Evolutionary conservation across 179 eudicot genomes (phyloP).

Genomic region (Pouteria campechiana): DNA sequence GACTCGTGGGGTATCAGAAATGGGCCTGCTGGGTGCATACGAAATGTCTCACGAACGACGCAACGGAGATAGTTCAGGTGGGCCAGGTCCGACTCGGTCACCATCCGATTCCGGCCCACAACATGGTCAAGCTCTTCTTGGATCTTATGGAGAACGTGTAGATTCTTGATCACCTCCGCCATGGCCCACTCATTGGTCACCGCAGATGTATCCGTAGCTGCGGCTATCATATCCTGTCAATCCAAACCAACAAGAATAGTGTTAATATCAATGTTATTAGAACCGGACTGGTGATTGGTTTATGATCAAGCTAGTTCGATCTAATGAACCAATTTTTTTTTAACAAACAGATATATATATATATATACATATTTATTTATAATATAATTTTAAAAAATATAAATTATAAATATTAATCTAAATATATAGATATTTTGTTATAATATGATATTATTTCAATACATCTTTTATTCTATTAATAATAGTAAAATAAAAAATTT

Average conservation of each 20-base stretch:
- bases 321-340: too few relatives aligned
- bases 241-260: too few relatives aligned
- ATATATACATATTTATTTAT: background rate
- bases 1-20: conserved; percentile 93
- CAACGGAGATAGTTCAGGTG: conserved; percentile 83
- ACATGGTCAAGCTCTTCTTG: conserved; percentile 72
- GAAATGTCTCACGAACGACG: conserved; percentile 81
- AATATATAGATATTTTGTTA: too few relatives aligned
- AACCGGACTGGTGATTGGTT: too few relatives aligned
- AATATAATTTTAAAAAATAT: too few relatives aligned
- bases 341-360: background rate
- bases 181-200: conserved; percentile 99
- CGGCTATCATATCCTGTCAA: conserved; percentile 92
- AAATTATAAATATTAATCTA: too few relatives aligned
- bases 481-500: too few relatives aligned
- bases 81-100: conserved; percentile 49
- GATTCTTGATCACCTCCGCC: conserved; percentile 90
- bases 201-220: conserved; percentile 92
- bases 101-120: conserved; percentile 68
- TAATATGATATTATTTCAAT: too few relatives aligned
- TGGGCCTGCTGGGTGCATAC: conserved; percentile 97
- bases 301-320: too few relatives aligned
- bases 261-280: too few relatives aligned
- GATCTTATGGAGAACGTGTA: conserved; percentile 53
- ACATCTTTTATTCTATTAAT: too few relatives aligned